phyloP scores from a whole-genome alignment of 2,329 filamentous ascomycete genomes.

The Fonsecaea multimorphosa region DNA sequence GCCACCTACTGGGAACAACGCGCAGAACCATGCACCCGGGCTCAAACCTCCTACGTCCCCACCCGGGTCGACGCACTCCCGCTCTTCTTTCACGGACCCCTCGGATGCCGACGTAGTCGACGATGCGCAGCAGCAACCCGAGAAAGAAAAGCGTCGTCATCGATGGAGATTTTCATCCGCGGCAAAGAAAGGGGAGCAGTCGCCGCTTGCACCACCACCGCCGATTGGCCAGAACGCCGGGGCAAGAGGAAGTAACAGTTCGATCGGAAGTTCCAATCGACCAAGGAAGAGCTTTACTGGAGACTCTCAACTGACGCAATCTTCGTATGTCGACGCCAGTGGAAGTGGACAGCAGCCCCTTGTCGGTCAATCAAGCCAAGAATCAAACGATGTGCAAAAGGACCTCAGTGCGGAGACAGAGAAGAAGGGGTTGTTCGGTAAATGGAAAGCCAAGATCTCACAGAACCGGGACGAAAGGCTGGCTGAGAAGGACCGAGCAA shows the following conservation, averaged over 20 bases:
- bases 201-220: slow-evolving; percentile 53
- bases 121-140: slow-evolving; percentile 43
- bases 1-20: slow-evolving; percentile 50
- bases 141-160: slow-evolving; percentile 72
- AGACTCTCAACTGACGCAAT: slow-evolving; percentile 51
- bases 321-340: slow-evolving; percentile 47
- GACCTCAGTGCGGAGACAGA: slow-evolving; percentile 50
- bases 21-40: slow-evolving; percentile 55
- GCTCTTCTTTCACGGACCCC: slow-evolving; percentile 73
- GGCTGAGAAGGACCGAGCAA: slow-evolving; percentile 59
- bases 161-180: slow-evolving; percentile 72
- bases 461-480: slow-evolving; percentile 61
- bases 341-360: slow-evolving; percentile 37
- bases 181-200: slow-evolving; percentile 62
- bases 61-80: slow-evolving; percentile 76
- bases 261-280: slow-evolving; percentile 66
- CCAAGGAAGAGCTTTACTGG: slow-evolving; percentile 54
- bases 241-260: slow-evolving; percentile 71
- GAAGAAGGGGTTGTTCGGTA: slow-evolving; percentile 67
- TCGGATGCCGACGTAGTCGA: slow-evolving; percentile 80
- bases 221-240: slow-evolving; percentile 67
- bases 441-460: slow-evolving; percentile 68
- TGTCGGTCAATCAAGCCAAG: slow-evolving; percentile 45
- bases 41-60: slow-evolving; percentile 74
- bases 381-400: slow-evolving; percentile 48